Percentiles rank a stretch among this genome's conserved stretches.
phyloP scores from a whole-genome alignment of 257 asterid genomes.

The Salvia miltiorrhiza region DNA sequence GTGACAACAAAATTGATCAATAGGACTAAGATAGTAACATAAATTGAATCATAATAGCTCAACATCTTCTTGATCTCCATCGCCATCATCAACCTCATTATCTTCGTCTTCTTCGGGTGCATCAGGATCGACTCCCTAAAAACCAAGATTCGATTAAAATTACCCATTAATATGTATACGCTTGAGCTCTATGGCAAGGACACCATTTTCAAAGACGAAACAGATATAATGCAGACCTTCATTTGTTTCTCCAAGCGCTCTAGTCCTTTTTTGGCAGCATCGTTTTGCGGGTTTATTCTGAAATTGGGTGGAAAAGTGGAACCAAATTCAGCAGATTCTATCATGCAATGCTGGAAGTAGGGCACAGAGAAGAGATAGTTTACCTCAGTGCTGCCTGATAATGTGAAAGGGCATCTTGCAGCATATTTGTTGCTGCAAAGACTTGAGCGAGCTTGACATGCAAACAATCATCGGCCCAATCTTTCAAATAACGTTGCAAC shows the following conservation, averaged over 20 bases:
- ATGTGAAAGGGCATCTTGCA: slow-evolving; percentile 89
- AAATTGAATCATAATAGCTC: slow-evolving; percentile 51
- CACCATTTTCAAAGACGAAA: not conserved
- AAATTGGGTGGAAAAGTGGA: not conserved
- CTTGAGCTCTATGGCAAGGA: too few relatives aligned
- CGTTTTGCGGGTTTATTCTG: slow-evolving; percentile 88
- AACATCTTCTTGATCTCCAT: slow-evolving; percentile 77
- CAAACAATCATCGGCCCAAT: slow-evolving; percentile 94
- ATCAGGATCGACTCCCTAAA: slow-evolving; percentile 93
- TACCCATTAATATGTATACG: too few relatives aligned
- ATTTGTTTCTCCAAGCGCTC: slow-evolving; percentile 95
- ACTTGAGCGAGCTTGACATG: slow-evolving; percentile 98
- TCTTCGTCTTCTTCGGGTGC: slow-evolving; percentile 98
- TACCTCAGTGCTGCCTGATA: slow-evolving; percentile 94
- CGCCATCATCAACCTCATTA: slow-evolving; percentile 81
- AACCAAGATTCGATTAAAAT: not conserved
- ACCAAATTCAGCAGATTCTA: not conserved
- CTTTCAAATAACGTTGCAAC: slow-evolving; percentile 80
- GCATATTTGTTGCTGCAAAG: slow-evolving; percentile 85
- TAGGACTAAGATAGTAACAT: not conserved
- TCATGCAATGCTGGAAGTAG: not conserved
- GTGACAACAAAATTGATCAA: not conserved
- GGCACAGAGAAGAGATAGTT: not conserved
- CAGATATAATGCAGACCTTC: slow-evolving; percentile 59
- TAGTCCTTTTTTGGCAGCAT: slow-evolving; percentile 84